A percentile compares a stretch with the other conserved stretches of the same genome.
These are phyloP conservation scores for Hydnomerulius pinastri DNA, from an alignment of 768 basidiomycete species.

Conservation along the genomic window DNA sequence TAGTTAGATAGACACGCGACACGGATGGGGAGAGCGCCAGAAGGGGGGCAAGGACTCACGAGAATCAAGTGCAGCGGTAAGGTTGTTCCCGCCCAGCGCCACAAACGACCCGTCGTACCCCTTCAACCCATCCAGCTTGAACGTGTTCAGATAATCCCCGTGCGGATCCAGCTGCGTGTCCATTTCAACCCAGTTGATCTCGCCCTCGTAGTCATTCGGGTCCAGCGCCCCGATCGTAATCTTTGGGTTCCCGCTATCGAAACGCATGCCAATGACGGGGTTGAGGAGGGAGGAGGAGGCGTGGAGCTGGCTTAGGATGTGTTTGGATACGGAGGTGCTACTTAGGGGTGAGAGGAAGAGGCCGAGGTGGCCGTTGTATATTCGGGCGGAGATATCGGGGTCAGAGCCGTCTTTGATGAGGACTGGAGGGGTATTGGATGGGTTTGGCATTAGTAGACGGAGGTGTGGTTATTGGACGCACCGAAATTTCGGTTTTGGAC, in stretches of 20 bases:
- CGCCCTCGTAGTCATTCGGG: slow-evolving; percentile 32
- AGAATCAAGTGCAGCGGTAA: slow-evolving; percentile 27
- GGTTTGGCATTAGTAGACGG: not conserved
- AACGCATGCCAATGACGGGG: slow-evolving; percentile 31
- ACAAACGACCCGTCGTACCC: slow-evolving; percentile 31
- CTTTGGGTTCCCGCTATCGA: slow-evolving; percentile 29
- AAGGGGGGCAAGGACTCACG: slow-evolving; percentile 24
- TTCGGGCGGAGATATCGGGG: not conserved
- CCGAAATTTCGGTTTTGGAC: slow-evolving; percentile 17
- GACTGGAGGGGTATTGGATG: slow-evolving; percentile 8
- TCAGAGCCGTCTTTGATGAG: slow-evolving; percentile 27
- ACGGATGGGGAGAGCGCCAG: too few relatives aligned
- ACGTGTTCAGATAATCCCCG: slow-evolving; percentile 19
- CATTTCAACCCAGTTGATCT: slow-evolving; percentile 31
- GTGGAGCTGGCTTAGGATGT: slow-evolving; percentile 21
- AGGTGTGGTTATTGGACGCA: not conserved
- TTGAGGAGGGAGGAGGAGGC: slow-evolving; percentile 28
- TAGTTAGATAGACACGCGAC: not conserved
- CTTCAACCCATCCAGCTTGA: slow-evolving; percentile 29
- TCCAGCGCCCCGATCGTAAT: slow-evolving; percentile 34
- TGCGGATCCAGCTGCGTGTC: slow-evolving; percentile 17
- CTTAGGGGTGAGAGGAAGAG: slow-evolving; percentile 28
- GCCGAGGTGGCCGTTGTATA: slow-evolving; percentile 27
- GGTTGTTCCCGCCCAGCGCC: slow-evolving; percentile 9
- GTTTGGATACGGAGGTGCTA: slow-evolving; percentile 3